phyloP scores from a whole-genome alignment of 768 basidiomycete species.

The Tylopilus balloui region DNA sequence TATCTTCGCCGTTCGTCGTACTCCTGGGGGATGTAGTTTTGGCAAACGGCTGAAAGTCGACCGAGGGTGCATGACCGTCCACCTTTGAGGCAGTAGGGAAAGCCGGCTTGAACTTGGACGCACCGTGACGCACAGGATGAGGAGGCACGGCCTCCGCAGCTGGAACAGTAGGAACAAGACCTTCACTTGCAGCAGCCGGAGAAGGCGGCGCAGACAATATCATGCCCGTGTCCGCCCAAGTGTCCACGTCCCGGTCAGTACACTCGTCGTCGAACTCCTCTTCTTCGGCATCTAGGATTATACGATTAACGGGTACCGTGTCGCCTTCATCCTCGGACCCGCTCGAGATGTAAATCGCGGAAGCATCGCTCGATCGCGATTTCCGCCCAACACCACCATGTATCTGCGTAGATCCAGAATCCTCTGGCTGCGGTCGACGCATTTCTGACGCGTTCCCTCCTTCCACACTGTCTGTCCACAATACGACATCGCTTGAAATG shows the following conservation, averaged over 20 bases:
- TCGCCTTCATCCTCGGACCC: conserved; percentile 24
- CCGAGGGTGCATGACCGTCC: background rate
- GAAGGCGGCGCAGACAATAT: conserved; percentile 25
- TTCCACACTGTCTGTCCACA: background rate
- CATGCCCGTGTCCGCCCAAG: conserved; percentile 22
- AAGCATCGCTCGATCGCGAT: conserved; percentile 9
- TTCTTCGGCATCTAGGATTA: background rate
- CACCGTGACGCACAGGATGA: conserved; percentile 6
- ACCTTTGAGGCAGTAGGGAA: background rate
- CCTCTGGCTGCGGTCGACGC: background rate
- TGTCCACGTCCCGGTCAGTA: conserved; percentile 5
- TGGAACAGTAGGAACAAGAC: background rate
- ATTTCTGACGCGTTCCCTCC: background rate
- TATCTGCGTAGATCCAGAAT: background rate
- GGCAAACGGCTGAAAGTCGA: background rate
- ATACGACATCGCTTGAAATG: background rate
- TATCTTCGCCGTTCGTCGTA: background rate
- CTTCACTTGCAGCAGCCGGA: conserved; percentile 1
- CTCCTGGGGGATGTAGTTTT: background rate
- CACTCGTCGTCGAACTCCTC: background rate
- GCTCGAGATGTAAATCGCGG: conserved; percentile 26
- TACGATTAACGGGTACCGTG: background rate
- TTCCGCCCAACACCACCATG: background rate
- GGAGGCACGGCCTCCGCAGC: background rate
- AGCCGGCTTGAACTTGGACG: conserved; percentile 21